Percentiles rank a stretch among this genome's conserved stretches.
phyloP scores from a whole-genome alignment of 1,139 yeast genomes.

The Geotrichum cucujoidarum region DNA sequence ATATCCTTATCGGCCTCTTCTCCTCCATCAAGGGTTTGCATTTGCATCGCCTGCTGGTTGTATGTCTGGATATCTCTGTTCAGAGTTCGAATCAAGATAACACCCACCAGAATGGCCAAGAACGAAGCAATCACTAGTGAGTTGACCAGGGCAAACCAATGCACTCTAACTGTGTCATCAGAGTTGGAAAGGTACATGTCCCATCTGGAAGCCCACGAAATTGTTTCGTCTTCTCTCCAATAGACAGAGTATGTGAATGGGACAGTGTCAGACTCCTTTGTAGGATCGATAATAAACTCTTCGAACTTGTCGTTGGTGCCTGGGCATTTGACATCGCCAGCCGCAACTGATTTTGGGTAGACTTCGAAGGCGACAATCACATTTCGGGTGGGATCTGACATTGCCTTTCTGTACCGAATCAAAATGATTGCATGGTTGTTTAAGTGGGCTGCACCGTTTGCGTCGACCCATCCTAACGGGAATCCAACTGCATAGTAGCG shows the following conservation, averaged over 20 bases:
- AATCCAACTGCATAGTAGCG: conserved; percentile 85
- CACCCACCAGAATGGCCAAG: conserved; percentile 58
- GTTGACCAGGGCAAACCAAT: conserved; percentile 67
- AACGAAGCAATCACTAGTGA: conserved; percentile 57
- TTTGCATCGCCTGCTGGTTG: conserved; percentile 26
- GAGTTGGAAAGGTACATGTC: conserved; percentile 61
- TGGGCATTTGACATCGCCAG: conserved; percentile 39
- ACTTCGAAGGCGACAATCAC: conserved; percentile 88
- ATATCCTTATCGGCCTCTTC: conserved; percentile 31
- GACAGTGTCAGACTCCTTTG: conserved; percentile 39
- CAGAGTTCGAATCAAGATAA: conserved; percentile 51
- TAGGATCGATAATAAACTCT: conserved; percentile 30
- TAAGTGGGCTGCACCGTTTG: conserved; percentile 53
- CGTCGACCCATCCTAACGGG: conserved; percentile 64
- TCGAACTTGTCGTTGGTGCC: conserved; percentile 26
- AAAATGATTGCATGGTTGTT: conserved; percentile 82
- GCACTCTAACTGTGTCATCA: conserved; percentile 48
- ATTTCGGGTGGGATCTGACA: conserved; percentile 38
- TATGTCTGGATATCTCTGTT: conserved; percentile 43
- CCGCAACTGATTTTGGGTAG: conserved; percentile 70
- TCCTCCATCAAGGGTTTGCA: conserved; percentile 16
- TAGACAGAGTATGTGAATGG: conserved; percentile 84
- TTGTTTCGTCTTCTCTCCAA: conserved; percentile 76
- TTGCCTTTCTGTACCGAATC: conserved; percentile 63
- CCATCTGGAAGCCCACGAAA: conserved; percentile 72